Conservation (phyloP, 2,329 filamentous ascomycete species). For the Polytolypa hystricis region DNA sequence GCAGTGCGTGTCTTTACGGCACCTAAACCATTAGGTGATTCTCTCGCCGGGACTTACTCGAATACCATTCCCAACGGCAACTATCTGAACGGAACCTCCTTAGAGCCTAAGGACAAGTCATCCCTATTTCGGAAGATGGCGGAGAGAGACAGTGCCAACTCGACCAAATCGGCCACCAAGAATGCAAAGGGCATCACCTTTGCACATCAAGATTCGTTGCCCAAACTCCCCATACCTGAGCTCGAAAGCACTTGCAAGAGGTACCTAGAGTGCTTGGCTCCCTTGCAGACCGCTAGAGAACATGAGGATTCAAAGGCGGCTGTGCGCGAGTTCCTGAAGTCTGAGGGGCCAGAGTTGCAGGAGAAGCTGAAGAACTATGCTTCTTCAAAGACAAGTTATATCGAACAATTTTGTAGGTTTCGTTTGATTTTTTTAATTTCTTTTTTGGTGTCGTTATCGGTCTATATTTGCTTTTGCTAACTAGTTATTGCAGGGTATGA, state of each 20-base stretch:
- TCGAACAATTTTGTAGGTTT: constrained; percentile 90
- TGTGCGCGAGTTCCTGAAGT: constrained; percentile 68
- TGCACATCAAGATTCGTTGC: constrained; percentile 74
- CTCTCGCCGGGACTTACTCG: constrained; percentile 40
- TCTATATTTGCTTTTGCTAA: background rate
- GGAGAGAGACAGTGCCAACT: background rate
- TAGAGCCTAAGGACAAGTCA: background rate
- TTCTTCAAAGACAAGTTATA: constrained; percentile 83
- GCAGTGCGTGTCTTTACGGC: constrained; percentile 60
- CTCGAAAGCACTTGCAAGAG: constrained; percentile 65
- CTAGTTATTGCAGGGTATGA: constrained; percentile 67
- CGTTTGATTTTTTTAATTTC: background rate
- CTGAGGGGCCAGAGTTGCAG: constrained; percentile 74
- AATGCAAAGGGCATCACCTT: constrained; percentile 66
- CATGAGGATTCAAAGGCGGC: constrained; percentile 72
- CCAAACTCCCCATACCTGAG: constrained; percentile 86
- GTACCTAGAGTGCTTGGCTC: constrained; percentile 68
- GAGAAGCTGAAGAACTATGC: constrained; percentile 86
- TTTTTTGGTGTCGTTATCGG: background rate
- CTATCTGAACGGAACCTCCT: constrained; percentile 2
- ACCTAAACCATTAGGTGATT: constrained; percentile 62
- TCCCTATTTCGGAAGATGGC: constrained; percentile 11
- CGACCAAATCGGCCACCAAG: constrained; percentile 37
- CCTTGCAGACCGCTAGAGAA: constrained; percentile 70
- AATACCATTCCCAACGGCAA: constrained; percentile 14